A percentile compares a stretch with the other conserved stretches of the same genome.
Conservation (phyloP, 208 protist species). For the Vickermania ingenoplastis region DNA sequence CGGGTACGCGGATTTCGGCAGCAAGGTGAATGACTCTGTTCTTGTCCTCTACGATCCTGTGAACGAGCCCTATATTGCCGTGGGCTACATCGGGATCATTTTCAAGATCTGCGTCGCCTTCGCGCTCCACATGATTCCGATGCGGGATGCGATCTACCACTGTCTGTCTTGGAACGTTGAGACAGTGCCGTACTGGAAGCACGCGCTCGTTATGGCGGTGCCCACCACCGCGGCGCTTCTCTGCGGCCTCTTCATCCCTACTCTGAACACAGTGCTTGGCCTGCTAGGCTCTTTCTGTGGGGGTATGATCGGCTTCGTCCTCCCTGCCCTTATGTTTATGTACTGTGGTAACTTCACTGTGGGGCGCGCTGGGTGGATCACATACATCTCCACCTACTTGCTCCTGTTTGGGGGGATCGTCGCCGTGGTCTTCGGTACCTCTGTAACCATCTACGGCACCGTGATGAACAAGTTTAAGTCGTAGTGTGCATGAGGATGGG, state of each 20-base stretch:
- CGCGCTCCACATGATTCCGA: conserved; percentile 47
- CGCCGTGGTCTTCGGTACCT: conserved; percentile 18
- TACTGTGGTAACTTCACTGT: conserved; percentile 10
- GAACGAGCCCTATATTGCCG: conserved; percentile 35
- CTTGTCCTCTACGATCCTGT: conserved; percentile 51
- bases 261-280: conserved; percentile 23
- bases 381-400: conserved; percentile 8
- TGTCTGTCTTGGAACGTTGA: conserved; percentile 16
- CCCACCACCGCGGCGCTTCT: conserved; percentile 22
- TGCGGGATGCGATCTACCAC: conserved; percentile 59
- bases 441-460: conserved; percentile 9
- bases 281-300: conserved; percentile 20
- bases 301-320: conserved; percentile 19
- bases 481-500: no score
- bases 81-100: conserved; percentile 44
- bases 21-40: conserved; percentile 20
- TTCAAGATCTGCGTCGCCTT: conserved; percentile 58
- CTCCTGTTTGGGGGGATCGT: conserved; percentile 17
- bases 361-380: conserved; percentile 3
- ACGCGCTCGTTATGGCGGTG: conserved; percentile 2
- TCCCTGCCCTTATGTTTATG: conserved; percentile 24
- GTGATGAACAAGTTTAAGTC: conserved; percentile 1
- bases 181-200: conserved; percentile 6
- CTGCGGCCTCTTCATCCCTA: conserved; percentile 36
- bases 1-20: conserved; percentile 55